Evolutionary conservation across 78 protist genomes (phyloP).

Genomic region (Andalucia godoyi): DNA sequence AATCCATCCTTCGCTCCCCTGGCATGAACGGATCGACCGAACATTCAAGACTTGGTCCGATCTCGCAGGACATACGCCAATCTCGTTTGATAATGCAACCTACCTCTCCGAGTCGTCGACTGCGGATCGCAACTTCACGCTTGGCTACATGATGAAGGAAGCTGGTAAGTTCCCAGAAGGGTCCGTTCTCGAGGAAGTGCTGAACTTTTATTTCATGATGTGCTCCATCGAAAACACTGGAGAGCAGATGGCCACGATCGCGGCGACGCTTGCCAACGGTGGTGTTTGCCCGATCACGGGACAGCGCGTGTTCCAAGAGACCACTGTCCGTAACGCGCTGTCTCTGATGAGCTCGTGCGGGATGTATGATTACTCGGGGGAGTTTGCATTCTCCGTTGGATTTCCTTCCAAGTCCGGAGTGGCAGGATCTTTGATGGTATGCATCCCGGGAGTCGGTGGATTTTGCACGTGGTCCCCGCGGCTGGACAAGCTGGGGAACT

Average conservation of each 20-base stretch:
- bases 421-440: constrained; percentile 10
- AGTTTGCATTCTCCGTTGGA: constrained; percentile 32
- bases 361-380: constrained; percentile 54
- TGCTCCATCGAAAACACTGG: constrained; percentile 20
- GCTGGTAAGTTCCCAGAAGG: background rate
- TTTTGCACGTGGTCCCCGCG: constrained; percentile 32
- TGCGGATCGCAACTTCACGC: constrained; percentile 35
- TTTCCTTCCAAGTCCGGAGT: constrained; percentile 50
- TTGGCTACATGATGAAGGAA: constrained; percentile 28
- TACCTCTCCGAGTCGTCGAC: constrained; percentile 31
- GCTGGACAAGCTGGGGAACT: constrained; percentile 31
- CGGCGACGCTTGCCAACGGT: constrained; percentile 54
- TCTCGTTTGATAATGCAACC: constrained; percentile 4
- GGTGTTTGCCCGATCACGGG: constrained; percentile 45
- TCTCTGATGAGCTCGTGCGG: constrained; percentile 31
- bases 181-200: background rate
- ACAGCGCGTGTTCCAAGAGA: background rate
- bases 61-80: constrained; percentile 8
- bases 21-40: background rate
- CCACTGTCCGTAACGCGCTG: background rate
- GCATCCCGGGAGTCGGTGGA: constrained; percentile 38
- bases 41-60: background rate
- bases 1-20: background rate
- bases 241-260: constrained; percentile 13
- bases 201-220: constrained; percentile 31